Evolutionary conservation across 2,329 filamentous ascomycete species (phyloP).

Genomic region (Diplodia scrobiculata): DNA sequence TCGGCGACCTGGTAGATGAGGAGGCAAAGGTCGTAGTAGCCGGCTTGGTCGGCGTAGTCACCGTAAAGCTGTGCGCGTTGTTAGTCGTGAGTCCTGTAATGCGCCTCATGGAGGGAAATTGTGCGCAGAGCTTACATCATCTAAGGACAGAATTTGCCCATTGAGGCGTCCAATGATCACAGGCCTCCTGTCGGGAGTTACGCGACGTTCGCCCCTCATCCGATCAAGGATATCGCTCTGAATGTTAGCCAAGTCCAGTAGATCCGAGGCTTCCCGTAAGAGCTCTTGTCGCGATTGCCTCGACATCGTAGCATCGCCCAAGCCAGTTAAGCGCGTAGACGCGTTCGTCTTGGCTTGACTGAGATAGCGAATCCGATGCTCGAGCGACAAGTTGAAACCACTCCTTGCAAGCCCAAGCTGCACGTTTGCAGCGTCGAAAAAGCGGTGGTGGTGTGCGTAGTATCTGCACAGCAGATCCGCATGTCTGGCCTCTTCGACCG

Average conservation of each 20-base stretch:
- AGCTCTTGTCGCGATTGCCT: conserved; percentile 82
- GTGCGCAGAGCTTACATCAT: conserved; percentile 49
- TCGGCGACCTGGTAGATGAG: conserved; percentile 91
- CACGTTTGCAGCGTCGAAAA: conserved; percentile 83
- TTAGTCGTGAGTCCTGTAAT: conserved; percentile 12
- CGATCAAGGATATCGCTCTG: conserved; percentile 88
- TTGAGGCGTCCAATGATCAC: conserved; percentile 71
- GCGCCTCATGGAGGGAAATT: conserved; percentile 42
- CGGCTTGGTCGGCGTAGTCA: conserved; percentile 82
- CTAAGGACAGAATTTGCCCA: conserved; percentile 74
- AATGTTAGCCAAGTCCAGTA: conserved; percentile 90
- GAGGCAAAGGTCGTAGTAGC: conserved; percentile 91
- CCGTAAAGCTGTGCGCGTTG: conserved; percentile 75
- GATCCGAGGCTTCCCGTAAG: conserved; percentile 78
- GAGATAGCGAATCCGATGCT: conserved; percentile 84
- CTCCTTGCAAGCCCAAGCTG: conserved; percentile 82
- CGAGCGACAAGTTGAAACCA: conserved; percentile 76
- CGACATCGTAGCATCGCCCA: conserved; percentile 56
- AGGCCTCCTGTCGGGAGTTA: conserved; percentile 63
- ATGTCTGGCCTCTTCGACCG: conserved; percentile 70
- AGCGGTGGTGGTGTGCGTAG: conserved; percentile 80
- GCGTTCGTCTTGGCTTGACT: conserved; percentile 91
- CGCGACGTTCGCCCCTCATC: conserved; percentile 70
- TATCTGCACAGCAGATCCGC: conserved; percentile 93
- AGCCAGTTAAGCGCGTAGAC: conserved; percentile 74